phyloP scores from a whole-genome alignment of 2,329 filamentous ascomycete genomes.

The Talaromyces sp. region DNA sequence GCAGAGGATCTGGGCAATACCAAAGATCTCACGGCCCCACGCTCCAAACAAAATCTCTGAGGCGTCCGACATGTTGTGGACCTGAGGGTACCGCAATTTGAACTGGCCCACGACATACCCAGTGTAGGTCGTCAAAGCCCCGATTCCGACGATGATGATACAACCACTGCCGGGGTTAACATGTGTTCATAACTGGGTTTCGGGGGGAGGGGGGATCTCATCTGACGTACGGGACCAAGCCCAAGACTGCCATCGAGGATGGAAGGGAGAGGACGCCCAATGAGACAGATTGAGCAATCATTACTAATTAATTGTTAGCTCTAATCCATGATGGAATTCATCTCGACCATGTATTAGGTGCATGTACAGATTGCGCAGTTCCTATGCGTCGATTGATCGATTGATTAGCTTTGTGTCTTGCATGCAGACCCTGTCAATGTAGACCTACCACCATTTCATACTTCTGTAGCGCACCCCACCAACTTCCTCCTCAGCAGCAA shows the following conservation, averaged over 20 bases:
- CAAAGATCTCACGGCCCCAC: constrained; percentile 62
- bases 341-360: too few species aligned
- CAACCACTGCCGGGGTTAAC: constrained; percentile 42
- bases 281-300: constrained; percentile 41
- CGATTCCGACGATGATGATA: constrained; percentile 55
- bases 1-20: constrained; percentile 62
- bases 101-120: constrained; percentile 62
- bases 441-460: not conserved
- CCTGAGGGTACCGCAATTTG: constrained; percentile 57
- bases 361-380: too few species aligned
- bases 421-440: not conserved
- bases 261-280: constrained; percentile 60
- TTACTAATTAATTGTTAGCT: constrained; percentile 6
- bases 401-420: not conserved
- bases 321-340: too few species aligned
- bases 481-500: too few species aligned
- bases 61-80: constrained; percentile 69
- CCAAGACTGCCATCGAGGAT: constrained; percentile 53
- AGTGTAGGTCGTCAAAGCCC: constrained; percentile 58
- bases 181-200: not conserved
- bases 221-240: constrained; percentile 49
- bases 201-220: not conserved
- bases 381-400: too few species aligned
- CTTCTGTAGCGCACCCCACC: too few species aligned
- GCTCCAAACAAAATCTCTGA: constrained; percentile 63